Conservation (phyloP, 768 basidiomycete species). For the Lentinula edodes region DNA sequence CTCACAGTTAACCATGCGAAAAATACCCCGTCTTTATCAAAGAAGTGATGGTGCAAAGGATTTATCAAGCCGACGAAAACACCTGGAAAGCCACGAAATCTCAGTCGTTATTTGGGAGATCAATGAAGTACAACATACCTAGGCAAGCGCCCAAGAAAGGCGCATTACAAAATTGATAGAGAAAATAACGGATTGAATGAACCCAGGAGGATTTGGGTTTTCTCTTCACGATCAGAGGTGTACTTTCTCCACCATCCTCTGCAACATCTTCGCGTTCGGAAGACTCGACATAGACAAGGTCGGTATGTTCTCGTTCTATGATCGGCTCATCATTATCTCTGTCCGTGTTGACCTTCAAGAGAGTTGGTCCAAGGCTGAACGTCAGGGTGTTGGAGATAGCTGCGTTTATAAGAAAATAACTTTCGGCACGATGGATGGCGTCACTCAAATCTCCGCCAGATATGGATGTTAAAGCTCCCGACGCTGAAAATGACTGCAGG, state of each 20-base stretch:
- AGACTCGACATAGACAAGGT: neutral
- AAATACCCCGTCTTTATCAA: neutral
- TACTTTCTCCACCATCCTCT: neutral
- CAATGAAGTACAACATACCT: neutral
- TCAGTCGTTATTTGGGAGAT: neutral
- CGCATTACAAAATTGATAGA: conserved; percentile 1
- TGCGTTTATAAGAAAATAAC: conserved; percentile 5
- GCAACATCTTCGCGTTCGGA: neutral
- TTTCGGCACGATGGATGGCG: neutral
- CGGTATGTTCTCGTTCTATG: neutral
- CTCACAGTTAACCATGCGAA: conserved; percentile 5
- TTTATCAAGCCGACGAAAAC: neutral
- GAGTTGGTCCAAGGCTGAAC: conserved; percentile 4
- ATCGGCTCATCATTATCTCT: neutral
- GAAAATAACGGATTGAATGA: neutral
- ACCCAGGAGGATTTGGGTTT: neutral
- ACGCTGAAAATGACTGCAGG: conserved; percentile 1
- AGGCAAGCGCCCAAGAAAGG: neutral
- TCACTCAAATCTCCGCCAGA: neutral
- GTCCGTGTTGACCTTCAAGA: neutral
- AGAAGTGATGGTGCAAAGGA: neutral
- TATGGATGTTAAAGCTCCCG: conserved; percentile 2
- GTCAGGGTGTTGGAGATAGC: conserved; percentile 2
- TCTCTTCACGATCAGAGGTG: neutral
- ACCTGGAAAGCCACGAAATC: neutral